phyloP scores from a whole-genome alignment of 257 asterid species.

The Avicennia marina region DNA sequence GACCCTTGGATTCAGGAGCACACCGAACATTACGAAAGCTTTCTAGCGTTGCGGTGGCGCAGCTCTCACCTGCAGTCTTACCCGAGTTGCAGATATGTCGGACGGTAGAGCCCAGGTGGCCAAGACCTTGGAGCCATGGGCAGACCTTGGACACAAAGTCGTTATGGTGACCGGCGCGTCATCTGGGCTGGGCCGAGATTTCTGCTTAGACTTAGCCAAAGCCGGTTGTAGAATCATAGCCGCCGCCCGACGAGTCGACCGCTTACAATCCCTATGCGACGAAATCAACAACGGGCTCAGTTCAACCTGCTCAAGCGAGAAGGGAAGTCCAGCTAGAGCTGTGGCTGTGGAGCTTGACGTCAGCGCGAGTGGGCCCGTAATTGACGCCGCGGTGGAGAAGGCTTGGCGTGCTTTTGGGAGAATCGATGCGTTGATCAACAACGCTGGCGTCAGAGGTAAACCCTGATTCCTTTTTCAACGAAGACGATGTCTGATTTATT shows the following conservation, averaged over 20 bases:
- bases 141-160: constrained; percentile 22
- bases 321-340: constrained; percentile 19
- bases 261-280: constrained; percentile 34
- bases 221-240: constrained; percentile 47
- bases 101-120: constrained; percentile 3
- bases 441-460: constrained; percentile 60
- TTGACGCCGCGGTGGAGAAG: constrained; percentile 40
- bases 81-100: background rate
- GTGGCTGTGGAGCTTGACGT: constrained; percentile 56
- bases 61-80: no score
- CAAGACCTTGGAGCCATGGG: constrained; percentile 30
- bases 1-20: no score
- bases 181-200: constrained; percentile 41
- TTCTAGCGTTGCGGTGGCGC: no score
- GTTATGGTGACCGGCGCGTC: constrained; percentile 59
- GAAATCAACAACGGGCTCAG: constrained; percentile 23
- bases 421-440: constrained; percentile 58
- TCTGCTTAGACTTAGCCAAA: constrained; percentile 39
- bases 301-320: background rate
- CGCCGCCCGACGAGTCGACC: constrained; percentile 46
- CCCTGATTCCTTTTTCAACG: background rate
- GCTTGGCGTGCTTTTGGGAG: constrained; percentile 67
- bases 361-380: constrained; percentile 21
- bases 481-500: background rate
- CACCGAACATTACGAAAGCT: no score